Conservation (phyloP, 2,329 filamentous ascomycete genomes). For the Penicillium sp. region DNA sequence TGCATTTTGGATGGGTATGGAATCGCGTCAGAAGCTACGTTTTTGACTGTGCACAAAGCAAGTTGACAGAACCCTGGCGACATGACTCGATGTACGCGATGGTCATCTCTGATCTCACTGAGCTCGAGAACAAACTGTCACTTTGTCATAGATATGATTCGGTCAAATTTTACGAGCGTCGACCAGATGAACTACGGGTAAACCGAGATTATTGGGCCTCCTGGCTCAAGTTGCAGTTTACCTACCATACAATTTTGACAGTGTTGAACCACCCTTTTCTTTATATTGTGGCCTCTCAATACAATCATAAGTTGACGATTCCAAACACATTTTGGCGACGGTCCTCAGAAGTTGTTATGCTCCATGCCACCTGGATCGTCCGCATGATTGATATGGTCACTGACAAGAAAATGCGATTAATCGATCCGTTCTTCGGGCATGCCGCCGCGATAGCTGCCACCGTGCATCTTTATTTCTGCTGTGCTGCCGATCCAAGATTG, state of each 20-base stretch:
- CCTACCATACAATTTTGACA: conserved; percentile 53
- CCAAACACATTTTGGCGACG: conserved; percentile 57
- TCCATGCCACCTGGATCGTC: conserved; percentile 57
- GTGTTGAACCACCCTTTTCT: conserved; percentile 57
- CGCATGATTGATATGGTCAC: conserved; percentile 57
- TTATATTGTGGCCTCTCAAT: conserved; percentile 54
- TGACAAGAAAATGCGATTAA: conserved; percentile 51
- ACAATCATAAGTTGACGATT: conserved; percentile 53
- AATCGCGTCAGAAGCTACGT: conserved; percentile 48
- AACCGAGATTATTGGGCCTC: conserved; percentile 53
- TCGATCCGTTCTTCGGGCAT: conserved; percentile 55
- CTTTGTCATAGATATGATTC: conserved; percentile 56
- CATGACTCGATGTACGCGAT: conserved; percentile 55
- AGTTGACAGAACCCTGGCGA: conserved; percentile 53
- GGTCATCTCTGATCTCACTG: conserved; percentile 53
- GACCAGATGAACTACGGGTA: conserved; percentile 46
- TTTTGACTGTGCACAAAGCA: conserved; percentile 49
- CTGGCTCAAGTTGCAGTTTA: conserved; percentile 56
- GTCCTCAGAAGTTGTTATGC: conserved; percentile 52
- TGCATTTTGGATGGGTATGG: conserved; percentile 55
- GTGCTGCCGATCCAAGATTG: conserved; percentile 49
- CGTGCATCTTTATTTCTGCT: conserved; percentile 56
- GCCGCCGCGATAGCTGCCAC: conserved; percentile 55
- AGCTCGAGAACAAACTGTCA: conserved; percentile 47
- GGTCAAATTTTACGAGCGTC: conserved; percentile 54